phyloP scores from a whole-genome alignment of 1,284 basidiomycete genomes.

The Phenoliferia sp. region DNA sequence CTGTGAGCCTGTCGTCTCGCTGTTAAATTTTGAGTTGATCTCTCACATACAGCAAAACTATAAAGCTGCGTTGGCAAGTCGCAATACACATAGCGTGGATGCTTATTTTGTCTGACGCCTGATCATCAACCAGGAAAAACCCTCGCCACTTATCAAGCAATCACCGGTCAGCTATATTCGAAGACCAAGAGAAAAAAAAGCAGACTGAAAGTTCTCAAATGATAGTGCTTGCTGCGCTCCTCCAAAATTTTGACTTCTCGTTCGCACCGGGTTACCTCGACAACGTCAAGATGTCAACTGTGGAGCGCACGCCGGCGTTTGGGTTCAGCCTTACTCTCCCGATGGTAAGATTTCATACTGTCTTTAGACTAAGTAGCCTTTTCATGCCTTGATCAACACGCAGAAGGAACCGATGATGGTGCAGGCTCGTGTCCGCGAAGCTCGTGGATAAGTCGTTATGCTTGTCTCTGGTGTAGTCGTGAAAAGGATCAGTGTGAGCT shows the following conservation, averaged over 20 bases:
- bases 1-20: too few species aligned
- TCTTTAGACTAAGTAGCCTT: too few species aligned
- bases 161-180: background rate
- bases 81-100: background rate
- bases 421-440: too few species aligned
- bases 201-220: background rate
- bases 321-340: background rate
- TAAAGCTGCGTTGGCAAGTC: background rate
- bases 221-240: constrained; percentile 19
- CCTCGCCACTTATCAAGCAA: constrained; percentile 30
- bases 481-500: too few species aligned
- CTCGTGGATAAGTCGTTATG: too few species aligned
- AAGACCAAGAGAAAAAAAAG: background rate
- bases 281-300: constrained; percentile 8
- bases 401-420: too few species aligned
- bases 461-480: too few species aligned
- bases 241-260: constrained; percentile 20
- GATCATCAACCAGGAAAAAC: constrained; percentile 13
- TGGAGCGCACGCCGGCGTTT: constrained; percentile 15
- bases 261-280: constrained; percentile 27
- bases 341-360: background rate
- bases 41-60: too few species aligned
- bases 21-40: too few species aligned
- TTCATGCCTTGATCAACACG: too few species aligned
- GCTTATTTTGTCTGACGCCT: background rate